Evolutionary conservation across 805 yeast species (phyloP), one percentile per base, ranked within the genome.

Genomic region (Clavispora vitiphila): DNA sequence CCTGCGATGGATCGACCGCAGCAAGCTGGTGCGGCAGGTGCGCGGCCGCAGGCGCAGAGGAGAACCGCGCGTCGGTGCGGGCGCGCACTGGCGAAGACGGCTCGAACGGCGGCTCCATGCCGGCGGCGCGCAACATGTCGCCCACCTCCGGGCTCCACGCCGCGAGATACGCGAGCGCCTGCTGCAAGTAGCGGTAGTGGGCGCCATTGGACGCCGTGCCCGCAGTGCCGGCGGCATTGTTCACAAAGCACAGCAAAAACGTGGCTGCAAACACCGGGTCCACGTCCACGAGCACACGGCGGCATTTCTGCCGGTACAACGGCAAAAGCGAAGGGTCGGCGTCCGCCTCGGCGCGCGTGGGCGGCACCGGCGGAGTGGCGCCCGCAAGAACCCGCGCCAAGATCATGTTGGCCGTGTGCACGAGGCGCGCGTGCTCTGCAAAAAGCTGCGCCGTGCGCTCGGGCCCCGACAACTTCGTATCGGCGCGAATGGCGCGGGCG

Each of bases 121-220:
- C 38, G 8, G 19, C 19, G 14, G 21, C 22, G n/a, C n/a, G 14
- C 22, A 31, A 31, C 41, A 62, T 34, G 5, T 38, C 20, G 4
- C 49, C 50, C n/a, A 65, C 47, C 38, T 66, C 70, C 6, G 69
- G 66, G 41, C 61, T 53, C 70, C 71, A 66, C 7, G 53, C 48
- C 19, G 48, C 49, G 35, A 68, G 49, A 35, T 62, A 64, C 20
- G 49, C 39, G 35, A 69, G 52, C 1, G 63, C 72, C 21, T 50
- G 56, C 41, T 58, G 53, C 26, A 58, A 47, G 43, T 64, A 67
- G 22, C 40, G 44, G 42, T 61, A 64, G 41, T 66, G 68, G 3
- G 64, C 55, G 3, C 66, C 65, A 35, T 41, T 38, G 11, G 40
- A 40, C 8, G 47, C 25, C 34, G 47, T 43, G 21, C 37, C 16